phyloP scores from a whole-genome alignment of 1,284 basidiomycete species.

The Trametes polyzona region DNA sequence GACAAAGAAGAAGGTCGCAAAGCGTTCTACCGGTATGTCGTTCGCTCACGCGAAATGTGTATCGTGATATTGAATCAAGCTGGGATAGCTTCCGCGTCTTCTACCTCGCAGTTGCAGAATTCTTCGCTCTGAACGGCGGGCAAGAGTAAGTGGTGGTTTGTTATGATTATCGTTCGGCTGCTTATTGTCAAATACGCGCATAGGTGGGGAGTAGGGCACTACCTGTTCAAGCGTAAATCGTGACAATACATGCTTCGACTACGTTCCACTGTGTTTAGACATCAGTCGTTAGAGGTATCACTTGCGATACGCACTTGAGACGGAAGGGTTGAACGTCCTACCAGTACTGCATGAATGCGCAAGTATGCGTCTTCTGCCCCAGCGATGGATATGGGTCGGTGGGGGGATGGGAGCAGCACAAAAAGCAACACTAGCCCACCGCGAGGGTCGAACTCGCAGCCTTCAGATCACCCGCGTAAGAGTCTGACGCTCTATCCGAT shows the following conservation, averaged over 20 bases:
- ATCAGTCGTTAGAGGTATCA: too few species aligned
- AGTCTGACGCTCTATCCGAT: conserved; percentile 89
- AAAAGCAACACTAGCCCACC: conserved; percentile 64
- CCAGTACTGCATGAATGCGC: too few species aligned
- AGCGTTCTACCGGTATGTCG: conserved; percentile 57
- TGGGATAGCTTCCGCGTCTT: conserved; percentile 65
- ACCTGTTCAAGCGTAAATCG: conserved; percentile 48
- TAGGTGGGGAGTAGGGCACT: conserved; percentile 60
- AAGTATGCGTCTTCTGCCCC: neutral
- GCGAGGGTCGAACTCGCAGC: conserved; percentile 92
- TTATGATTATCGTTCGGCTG: neutral
- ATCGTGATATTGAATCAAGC: neutral
- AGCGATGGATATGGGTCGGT: too few species aligned
- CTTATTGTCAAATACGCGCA: neutral
- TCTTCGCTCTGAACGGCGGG: conserved; percentile 70
- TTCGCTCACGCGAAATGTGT: neutral
- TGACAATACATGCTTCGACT: neutral
- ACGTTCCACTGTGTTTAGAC: neutral
- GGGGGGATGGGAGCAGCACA: neutral
- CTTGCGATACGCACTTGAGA: too few species aligned
- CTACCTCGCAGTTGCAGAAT: conserved; percentile 76
- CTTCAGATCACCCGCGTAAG: conserved; percentile 61
- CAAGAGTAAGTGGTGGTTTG: conserved; percentile 68
- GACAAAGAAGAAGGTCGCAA: conserved; percentile 58
- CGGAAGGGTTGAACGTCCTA: too few species aligned